Percentiles rank a stretch among this genome's conserved stretches.
Conservation (phyloP, 768 basidiomycete species). For the Cyclocybe cylindracea region DNA sequence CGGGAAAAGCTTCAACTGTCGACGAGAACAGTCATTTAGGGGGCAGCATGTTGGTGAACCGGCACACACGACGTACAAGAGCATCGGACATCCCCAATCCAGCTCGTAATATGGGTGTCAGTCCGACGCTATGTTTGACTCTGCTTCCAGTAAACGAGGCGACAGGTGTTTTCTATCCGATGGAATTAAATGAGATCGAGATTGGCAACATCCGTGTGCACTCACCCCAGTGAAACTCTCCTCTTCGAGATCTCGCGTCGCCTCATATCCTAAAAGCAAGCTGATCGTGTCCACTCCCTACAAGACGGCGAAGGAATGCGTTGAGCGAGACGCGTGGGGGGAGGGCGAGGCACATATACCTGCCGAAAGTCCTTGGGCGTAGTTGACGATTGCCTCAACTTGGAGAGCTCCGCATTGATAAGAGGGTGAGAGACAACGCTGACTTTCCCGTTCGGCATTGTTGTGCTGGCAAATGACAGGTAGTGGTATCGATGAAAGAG, state of each 20-base stretch:
- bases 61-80: conserved; percentile 51
- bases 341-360: conserved; percentile 33
- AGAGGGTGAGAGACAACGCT: conserved; percentile 70
- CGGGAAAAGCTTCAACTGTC: conserved; percentile 77
- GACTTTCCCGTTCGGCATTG: conserved; percentile 32
- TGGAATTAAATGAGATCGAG: neutral
- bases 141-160: conserved; percentile 73
- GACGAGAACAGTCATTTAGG: neutral
- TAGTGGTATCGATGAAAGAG: too few relatives aligned
- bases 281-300: conserved; percentile 79
- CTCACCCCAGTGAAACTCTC: conserved; percentile 66
- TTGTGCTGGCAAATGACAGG: neutral
- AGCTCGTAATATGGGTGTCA: conserved; percentile 91
- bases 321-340: neutral
- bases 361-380: conserved; percentile 78
- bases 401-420: conserved; percentile 72
- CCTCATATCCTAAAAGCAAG: conserved; percentile 81
- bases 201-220: conserved; percentile 1
- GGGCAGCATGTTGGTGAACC: conserved; percentile 1
- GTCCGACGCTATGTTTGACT: conserved; percentile 77
- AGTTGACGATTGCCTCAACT: conserved; percentile 62
- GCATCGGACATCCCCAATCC: conserved; percentile 94
- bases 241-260: conserved; percentile 67
- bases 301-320: neutral
- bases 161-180: conserved; percentile 71